These are phyloP conservation scores for Xerocomus minutiporus DNA, from an alignment of 1,284 basidiomycete genomes.

Conservation along the genomic window DNA sequence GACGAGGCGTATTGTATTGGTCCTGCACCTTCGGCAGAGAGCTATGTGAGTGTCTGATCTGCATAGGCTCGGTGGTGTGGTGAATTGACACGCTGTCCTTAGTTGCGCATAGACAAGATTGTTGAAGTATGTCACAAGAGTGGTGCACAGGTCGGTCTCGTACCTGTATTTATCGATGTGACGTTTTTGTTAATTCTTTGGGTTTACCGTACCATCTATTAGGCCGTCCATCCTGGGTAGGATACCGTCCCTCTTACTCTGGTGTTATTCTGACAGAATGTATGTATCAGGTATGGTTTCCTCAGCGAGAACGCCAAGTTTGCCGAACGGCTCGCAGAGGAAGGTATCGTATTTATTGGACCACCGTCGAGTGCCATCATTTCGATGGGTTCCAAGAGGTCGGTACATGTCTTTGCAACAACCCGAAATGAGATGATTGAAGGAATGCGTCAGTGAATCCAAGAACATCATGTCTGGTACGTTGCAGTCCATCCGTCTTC, in stretches of 20 bases:
- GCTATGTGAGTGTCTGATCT: constrained; percentile 61
- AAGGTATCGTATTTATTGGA: constrained; percentile 94
- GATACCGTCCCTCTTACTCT: not conserved
- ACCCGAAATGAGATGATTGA: not conserved
- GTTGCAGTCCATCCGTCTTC: constrained; percentile 15
- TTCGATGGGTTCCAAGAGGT: constrained; percentile 89
- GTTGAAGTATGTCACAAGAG: constrained; percentile 74
- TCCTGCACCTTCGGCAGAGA: constrained; percentile 81
- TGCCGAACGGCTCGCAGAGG: constrained; percentile 78
- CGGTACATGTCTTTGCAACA: not conserved
- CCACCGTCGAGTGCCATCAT: constrained; percentile 92
- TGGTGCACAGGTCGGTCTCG: constrained; percentile 71
- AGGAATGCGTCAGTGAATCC: constrained; percentile 53
- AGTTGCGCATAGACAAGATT: constrained; percentile 88
- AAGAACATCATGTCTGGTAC: constrained; percentile 87
- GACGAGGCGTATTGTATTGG: constrained; percentile 95
- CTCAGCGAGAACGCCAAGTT: constrained; percentile 91
- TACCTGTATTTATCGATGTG: too few species aligned
- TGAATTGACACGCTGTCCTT: constrained; percentile 6
- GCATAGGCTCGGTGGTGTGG: not conserved
- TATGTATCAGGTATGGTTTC: constrained; percentile 72
- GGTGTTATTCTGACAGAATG: not conserved
- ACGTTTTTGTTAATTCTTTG: not conserved
- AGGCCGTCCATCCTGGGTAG: constrained; percentile 82
- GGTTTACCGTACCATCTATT: not conserved